phyloP scores from a whole-genome alignment of 169 alveolate genomes.

The Plasmodium gaboni region DNA sequence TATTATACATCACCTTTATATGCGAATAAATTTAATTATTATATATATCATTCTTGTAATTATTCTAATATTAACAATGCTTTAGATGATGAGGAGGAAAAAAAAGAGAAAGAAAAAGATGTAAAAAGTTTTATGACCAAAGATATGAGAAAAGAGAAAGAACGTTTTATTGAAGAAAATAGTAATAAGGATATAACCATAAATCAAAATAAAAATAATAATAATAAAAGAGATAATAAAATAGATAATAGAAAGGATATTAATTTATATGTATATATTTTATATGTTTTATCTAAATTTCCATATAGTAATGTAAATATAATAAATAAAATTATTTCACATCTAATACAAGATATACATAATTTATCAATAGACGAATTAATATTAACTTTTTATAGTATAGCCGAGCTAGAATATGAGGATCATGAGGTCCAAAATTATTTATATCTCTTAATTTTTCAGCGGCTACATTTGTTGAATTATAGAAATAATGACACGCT shows the following conservation, averaged over 20 bases:
- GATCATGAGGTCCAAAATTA: constrained; percentile 6
- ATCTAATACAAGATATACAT: constrained; percentile 5
- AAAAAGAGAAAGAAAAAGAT: constrained; percentile 1
- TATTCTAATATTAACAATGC: constrained; percentile 37
- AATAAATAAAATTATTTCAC: constrained; percentile 11
- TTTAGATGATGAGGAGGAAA: constrained; percentile 3
- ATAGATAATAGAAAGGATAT: neutral
- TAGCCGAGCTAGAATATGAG: constrained; percentile 44
- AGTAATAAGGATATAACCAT: neutral
- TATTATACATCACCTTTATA: constrained; percentile 9
- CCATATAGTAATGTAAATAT: constrained; percentile 51
- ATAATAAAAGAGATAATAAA: neutral
- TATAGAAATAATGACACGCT: constrained; percentile 32
- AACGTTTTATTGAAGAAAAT: constrained; percentile 4
- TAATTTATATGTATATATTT: constrained; percentile 37
- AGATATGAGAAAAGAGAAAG: constrained; percentile 36
- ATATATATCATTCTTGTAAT: constrained; percentile 49
- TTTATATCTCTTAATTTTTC: constrained; percentile 35
- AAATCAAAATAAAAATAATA: neutral
- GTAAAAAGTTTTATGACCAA: constrained; percentile 14
- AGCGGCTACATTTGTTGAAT: constrained; percentile 15
- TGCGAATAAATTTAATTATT: constrained; percentile 12
- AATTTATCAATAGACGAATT: constrained; percentile 56
- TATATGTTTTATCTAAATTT: constrained; percentile 44
- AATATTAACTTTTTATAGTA: constrained; percentile 51